Evolutionary conservation across 2,329 filamentous ascomycete genomes (phyloP).

Genomic region (Hyphodiscus sp.): DNA sequence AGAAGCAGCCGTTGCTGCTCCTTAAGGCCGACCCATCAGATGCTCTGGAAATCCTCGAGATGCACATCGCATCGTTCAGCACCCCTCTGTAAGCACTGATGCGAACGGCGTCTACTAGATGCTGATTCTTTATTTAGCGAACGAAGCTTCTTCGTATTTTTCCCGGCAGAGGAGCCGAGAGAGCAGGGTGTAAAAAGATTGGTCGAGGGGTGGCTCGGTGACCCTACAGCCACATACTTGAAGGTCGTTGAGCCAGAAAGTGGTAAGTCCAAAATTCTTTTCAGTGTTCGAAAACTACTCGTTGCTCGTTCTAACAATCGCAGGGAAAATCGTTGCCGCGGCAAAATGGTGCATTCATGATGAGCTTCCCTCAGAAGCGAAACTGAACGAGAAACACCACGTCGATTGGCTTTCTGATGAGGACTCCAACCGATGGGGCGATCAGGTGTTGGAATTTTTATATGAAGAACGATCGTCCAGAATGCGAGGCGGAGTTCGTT

Average conservation of each 20-base stretch:
- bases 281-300: neutral
- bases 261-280: constrained; percentile 1
- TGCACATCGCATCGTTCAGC: neutral
- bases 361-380: constrained; percentile 6
- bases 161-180: constrained; percentile 8
- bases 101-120: neutral
- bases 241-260: constrained; percentile 16
- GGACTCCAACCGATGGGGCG: constrained; percentile 15
- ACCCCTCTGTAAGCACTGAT: neutral
- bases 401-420: constrained; percentile 16
- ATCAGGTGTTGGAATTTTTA: constrained; percentile 9
- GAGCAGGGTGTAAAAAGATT: constrained; percentile 12
- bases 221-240: constrained; percentile 12
- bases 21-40: neutral
- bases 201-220: constrained; percentile 12
- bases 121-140: neutral
- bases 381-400: constrained; percentile 8
- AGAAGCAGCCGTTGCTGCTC: neutral
- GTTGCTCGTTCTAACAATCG: neutral
- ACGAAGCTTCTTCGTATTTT: constrained; percentile 15
- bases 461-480: constrained; percentile 8
- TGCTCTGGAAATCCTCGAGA: neutral
- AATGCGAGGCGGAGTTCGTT: constrained; percentile 11
- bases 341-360: constrained; percentile 12
- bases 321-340: constrained; percentile 11